Conservation (phyloP, 495 filamentous ascomycete genomes). For the Aspergillus haitiensis region DNA sequence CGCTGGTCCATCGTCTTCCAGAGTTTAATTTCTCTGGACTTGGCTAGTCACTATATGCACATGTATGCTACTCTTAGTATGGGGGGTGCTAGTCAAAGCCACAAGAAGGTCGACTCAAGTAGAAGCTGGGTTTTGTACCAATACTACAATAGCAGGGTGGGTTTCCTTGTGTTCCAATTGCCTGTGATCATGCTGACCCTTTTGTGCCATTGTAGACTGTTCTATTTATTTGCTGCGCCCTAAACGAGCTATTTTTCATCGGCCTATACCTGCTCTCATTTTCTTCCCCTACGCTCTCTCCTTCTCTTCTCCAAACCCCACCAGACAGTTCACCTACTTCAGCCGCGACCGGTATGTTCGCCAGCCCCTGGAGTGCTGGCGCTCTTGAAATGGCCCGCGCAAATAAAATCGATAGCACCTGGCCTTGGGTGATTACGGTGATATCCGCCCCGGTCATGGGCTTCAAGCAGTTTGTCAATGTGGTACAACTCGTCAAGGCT, state of each 20-base stretch:
- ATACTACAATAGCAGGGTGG: constrained; percentile 95
- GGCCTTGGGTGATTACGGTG: constrained; percentile 86
- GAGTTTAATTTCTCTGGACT: constrained; percentile 82
- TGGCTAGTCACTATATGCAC: constrained; percentile 97
- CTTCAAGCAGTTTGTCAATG: constrained; percentile 89
- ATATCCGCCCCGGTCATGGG: constrained; percentile 83
- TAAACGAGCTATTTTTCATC: constrained; percentile 97
- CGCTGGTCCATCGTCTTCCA: constrained; percentile 93
- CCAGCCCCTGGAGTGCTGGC: constrained; percentile 84
- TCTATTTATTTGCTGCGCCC: constrained; percentile 82
- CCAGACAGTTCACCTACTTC: constrained; percentile 51
- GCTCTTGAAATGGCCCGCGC: constrained; percentile 86
- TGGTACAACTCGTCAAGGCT: constrained; percentile 92
- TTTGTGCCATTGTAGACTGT: constrained; percentile 61
- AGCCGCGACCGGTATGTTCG: constrained; percentile 62
- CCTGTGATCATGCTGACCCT: constrained; percentile 8
- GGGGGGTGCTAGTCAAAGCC: constrained; percentile 73
- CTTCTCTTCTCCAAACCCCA: constrained; percentile 65
- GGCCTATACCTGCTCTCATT: constrained; percentile 97
- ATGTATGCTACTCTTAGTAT: constrained; percentile 89
- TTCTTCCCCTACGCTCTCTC: constrained; percentile 80
- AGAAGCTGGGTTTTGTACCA: constrained; percentile 76
- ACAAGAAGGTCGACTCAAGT: constrained; percentile 84
- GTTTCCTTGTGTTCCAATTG: constrained; percentile 21
- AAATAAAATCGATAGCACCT: constrained; percentile 85